Evolutionary conservation across 2,329 filamentous ascomycete species (phyloP), one percentile per base, ranked within the genome.

Genomic region (Colletotrichum plurivorum): DNA sequence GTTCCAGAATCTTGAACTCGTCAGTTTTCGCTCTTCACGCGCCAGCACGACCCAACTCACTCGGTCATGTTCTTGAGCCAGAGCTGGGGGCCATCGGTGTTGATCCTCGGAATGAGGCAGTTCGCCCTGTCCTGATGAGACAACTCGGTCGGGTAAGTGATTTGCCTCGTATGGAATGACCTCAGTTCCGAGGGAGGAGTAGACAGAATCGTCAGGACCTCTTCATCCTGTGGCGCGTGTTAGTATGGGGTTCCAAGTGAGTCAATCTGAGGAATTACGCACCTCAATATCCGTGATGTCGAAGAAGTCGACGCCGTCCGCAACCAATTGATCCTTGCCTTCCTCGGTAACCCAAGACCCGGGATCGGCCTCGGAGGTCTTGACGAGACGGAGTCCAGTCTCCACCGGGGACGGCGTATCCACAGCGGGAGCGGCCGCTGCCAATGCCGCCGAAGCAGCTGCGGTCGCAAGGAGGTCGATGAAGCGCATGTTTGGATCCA

Each of bases 261-360:
- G 31, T 36, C 31, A 10, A 9, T 36, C 31, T 3, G 31, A 36
- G 2, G 31, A 36, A 43, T n/a, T 16, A 2, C 41, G 16, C 16
- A 70, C 63, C 75, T 66, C n/a, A 65, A 71, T 73, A 49, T 79
- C 74, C 1, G 79, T 79, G 63, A 80, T 76, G 69, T 83, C 81
- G 70, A 81, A 76, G 67, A 83, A 83, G 52, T 76, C 72, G 58
- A 79, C 75, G 36, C 76, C 73, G 64, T 80, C 77, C 61, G 56
- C 75, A 72, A 13, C 77, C 75, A 65, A 78, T 81, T 65, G 45
- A 48, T 48, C 45, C 18, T 82, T 82, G 62, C 83, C 79, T 16
- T 80, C 78, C 18, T 82, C 79, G 0, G 80, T 82, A 60, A 83
- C 80, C 79, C 79, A 81, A 7, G 70, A 75, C 4, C 79, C 80